Evolutionary conservation across 1,284 basidiomycete species (phyloP), one percentile per base, ranked within the genome.

Genomic region (Anthracocystis setariae): DNA sequence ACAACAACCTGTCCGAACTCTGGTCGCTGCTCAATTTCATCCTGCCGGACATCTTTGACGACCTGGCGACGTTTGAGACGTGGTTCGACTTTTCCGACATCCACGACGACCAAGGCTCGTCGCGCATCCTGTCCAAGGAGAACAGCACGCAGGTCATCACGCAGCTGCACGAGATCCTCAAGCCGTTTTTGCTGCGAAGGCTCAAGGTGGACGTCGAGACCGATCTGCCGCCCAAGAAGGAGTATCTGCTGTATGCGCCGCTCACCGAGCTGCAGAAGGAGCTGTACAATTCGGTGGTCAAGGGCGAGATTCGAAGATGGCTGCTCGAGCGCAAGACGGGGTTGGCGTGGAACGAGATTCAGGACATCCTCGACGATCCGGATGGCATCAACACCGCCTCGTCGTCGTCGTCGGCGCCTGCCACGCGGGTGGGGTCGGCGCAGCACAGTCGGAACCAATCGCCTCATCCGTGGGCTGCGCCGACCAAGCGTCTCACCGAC

Each of bases 1-100:
- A 93, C 91, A 98, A 98, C 84, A 97, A 97, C 79, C 87, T 98
- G 3, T 87, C 90, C 10, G 94, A 98, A 82, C 86, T 98, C 3
- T 98, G 94, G 94, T 91, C 92, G 1, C 86, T 98, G 8, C 88
- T 98, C 42, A 96, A 97, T 82, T 98, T 97, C 35, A 79, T 82
- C 40, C 35, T 79, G 20, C 77, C 80, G 20, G 78, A 83, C 76
- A 90, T 98, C 60, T 98, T 98, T 83, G 88, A 90, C 64, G 92
- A 97, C 76, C 85, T 95, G 23, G 90, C 92, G 59, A 88, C 90
- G 0, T 97, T 96, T 85, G 92, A 95, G 84, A 88, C 92, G 81
- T 94, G 92, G 93, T 78, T 61, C 61, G 20, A 66, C 44, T 67
- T 76, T 46, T 70, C 64, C 49, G 74, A 74, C 33, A 62, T 68